Evolutionary conservation across 192 early-diverging fungal species (phyloP).

Genomic region (Radiomyces spectabilis): DNA sequence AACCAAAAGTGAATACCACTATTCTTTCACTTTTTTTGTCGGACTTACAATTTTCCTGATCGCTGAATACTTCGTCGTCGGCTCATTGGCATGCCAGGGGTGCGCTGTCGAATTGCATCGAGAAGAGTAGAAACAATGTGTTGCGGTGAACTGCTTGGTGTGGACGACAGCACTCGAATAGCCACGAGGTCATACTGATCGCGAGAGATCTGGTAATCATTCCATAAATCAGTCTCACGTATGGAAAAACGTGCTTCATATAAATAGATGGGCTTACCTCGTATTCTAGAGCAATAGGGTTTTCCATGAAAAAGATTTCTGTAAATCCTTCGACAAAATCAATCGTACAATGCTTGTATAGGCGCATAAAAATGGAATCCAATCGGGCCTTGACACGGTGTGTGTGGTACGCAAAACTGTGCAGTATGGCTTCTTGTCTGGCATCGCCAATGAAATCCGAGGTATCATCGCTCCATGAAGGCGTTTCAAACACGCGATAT

Average conservation of each 20-base stretch:
- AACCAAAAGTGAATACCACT: background rate
- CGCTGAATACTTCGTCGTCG: slow-evolving; percentile 30
- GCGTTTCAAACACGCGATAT: slow-evolving; percentile 22
- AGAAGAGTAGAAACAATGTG: slow-evolving; percentile 30
- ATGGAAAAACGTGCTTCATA: too few species aligned
- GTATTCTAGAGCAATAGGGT: slow-evolving; percentile 36
- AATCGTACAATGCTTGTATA: slow-evolving; percentile 42
- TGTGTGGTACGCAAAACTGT: slow-evolving; percentile 30
- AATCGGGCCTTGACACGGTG: slow-evolving; percentile 37
- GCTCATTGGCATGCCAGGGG: slow-evolving; percentile 26
- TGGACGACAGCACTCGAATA: slow-evolving; percentile 24
- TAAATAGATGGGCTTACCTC: slow-evolving; percentile 30
- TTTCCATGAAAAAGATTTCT: slow-evolving; percentile 60
- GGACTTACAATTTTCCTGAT: slow-evolving; percentile 48
- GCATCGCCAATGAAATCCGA: slow-evolving; percentile 2
- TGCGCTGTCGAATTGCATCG: slow-evolving; percentile 38
- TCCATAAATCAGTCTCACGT: too few species aligned
- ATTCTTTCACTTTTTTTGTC: background rate
- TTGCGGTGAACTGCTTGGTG: slow-evolving; percentile 27
- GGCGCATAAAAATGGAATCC: slow-evolving; percentile 40
- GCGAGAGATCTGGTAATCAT: background rate
- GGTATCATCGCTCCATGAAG: background rate
- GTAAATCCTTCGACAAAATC: slow-evolving; percentile 57
- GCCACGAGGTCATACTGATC: slow-evolving; percentile 8
- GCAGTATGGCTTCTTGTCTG: slow-evolving; percentile 1